Percentiles rank a stretch among this genome's conserved stretches.
Evolutionary conservation across 2,329 filamentous ascomycete species (phyloP).

Genomic region (Fusarium albosuccineum): DNA sequence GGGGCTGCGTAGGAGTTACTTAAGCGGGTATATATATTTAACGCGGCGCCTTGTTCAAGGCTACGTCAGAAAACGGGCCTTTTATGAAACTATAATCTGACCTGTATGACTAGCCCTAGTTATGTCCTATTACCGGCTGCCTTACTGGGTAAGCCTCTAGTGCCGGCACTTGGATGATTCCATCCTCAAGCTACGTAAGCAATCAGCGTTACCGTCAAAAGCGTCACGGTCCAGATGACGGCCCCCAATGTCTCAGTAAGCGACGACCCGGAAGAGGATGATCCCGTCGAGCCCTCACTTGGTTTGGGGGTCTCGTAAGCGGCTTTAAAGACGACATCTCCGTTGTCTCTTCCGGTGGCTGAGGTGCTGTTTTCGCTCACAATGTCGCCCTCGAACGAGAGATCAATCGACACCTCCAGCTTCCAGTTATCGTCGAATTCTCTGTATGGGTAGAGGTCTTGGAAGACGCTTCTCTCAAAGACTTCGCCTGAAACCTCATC

Average conservation of each 20-base stretch:
- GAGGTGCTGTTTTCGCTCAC: constrained; percentile 32
- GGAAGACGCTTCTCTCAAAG: constrained; percentile 9
- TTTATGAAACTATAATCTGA: too few species aligned
- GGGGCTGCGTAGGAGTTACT: not conserved
- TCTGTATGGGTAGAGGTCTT: not conserved
- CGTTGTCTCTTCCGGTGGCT: constrained; percentile 5
- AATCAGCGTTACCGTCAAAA: not conserved
- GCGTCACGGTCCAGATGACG: not conserved
- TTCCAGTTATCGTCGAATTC: not conserved
- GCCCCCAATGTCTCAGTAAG: not conserved
- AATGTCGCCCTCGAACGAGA: constrained; percentile 25
- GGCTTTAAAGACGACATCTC: constrained; percentile 6
- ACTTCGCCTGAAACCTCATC: not conserved
- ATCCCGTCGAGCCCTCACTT: not conserved
- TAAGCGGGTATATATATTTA: constrained; percentile 10
- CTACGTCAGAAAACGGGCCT: too few species aligned
- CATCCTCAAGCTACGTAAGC: not conserved
- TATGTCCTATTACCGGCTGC: too few species aligned
- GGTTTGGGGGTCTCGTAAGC: constrained; percentile 6
- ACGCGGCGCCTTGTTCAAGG: not conserved
- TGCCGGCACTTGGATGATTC: not conserved
- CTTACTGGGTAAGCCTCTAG: too few species aligned
- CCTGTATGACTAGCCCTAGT: too few species aligned
- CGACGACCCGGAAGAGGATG: not conserved
- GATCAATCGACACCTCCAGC: not conserved